Evolutionary conservation across 129 eudicot species (phyloP).

Genomic region (Lactuca saligna): DNA sequence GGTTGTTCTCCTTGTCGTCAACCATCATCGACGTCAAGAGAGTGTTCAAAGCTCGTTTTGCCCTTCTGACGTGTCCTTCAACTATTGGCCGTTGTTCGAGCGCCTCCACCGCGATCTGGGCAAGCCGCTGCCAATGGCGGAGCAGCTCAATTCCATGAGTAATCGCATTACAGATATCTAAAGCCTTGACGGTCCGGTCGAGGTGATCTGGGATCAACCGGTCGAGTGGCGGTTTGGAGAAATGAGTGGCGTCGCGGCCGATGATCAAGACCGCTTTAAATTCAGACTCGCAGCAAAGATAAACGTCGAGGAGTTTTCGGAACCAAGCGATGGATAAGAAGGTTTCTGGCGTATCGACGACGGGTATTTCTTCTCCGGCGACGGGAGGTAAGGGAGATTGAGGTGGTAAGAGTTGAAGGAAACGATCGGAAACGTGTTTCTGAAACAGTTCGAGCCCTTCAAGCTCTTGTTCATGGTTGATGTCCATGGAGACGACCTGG

Average conservation of each 20-base stretch:
- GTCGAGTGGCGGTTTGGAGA: constrained; percentile 72
- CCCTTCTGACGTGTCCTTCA: constrained; percentile 79
- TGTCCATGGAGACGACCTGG: constrained; percentile 49
- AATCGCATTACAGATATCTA: constrained; percentile 82
- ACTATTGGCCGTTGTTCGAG: constrained; percentile 64
- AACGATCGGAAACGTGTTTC: constrained; percentile 62
- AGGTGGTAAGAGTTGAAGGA: constrained; percentile 48
- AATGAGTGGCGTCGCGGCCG: constrained; percentile 57
- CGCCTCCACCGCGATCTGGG: constrained; percentile 60
- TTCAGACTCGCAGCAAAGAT: constrained; percentile 78
- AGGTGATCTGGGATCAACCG: constrained; percentile 64
- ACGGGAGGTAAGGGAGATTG: constrained; percentile 8
- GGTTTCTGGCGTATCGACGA: constrained; percentile 15
- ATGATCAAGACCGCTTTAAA: constrained; percentile 69
- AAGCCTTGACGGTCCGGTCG: constrained; percentile 75
- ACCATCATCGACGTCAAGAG: constrained; percentile 52
- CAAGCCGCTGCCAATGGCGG: constrained; percentile 61
- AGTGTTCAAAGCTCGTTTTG: constrained; percentile 58
- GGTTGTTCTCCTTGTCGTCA: constrained; percentile 48
- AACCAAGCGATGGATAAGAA: constrained; percentile 68
- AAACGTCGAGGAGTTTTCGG: constrained; percentile 64
- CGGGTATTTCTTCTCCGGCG: constrained; percentile 12
- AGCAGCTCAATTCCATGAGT: constrained; percentile 65
- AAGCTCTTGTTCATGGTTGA: constrained; percentile 56
- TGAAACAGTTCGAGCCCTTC: constrained; percentile 74